Evolutionary conservation across 257 asterid species (phyloP).

Genomic region (Ilex aquifolium): DNA sequence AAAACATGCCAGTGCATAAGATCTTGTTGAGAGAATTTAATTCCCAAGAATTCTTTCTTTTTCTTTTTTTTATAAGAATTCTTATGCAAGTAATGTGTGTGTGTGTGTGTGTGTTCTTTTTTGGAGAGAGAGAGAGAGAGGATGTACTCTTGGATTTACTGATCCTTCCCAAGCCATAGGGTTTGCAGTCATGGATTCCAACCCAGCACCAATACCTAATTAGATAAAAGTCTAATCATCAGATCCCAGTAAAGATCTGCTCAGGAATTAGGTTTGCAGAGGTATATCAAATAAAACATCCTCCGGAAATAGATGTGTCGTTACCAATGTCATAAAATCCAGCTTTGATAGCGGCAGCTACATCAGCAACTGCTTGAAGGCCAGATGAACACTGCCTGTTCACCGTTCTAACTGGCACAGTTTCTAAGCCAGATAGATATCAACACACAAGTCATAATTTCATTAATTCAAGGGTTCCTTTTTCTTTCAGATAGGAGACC

Average conservation of each 20-base stretch:
- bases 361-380: slow-evolving; percentile 99
- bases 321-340: slow-evolving; percentile 96
- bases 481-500: neutral
- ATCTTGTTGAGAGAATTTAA: neutral
- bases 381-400: slow-evolving; percentile 99
- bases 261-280: too few species aligned
- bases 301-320: slow-evolving; percentile 1
- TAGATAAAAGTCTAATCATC: neutral
- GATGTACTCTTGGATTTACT: slow-evolving; percentile 83
- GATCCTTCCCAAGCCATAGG: slow-evolving; percentile 99
- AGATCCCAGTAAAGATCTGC: neutral
- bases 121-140: neutral
- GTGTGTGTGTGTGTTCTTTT: too few species aligned
- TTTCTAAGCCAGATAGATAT: slow-evolving; percentile 32
- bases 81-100: neutral
- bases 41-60: neutral
- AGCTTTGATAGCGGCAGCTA: slow-evolving; percentile 98
- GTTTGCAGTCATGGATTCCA: slow-evolving; percentile 90
- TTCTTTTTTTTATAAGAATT: neutral
- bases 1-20: neutral
- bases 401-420: slow-evolving; percentile 96
- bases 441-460: neutral
- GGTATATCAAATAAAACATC: neutral
- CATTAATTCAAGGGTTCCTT: too few species aligned
- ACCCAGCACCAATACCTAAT: slow-evolving; percentile 95